Percentiles rank a stretch among this genome's conserved stretches.
Conservation (phyloP, 129 eudicot genomes). For the Arctium lappa region DNA sequence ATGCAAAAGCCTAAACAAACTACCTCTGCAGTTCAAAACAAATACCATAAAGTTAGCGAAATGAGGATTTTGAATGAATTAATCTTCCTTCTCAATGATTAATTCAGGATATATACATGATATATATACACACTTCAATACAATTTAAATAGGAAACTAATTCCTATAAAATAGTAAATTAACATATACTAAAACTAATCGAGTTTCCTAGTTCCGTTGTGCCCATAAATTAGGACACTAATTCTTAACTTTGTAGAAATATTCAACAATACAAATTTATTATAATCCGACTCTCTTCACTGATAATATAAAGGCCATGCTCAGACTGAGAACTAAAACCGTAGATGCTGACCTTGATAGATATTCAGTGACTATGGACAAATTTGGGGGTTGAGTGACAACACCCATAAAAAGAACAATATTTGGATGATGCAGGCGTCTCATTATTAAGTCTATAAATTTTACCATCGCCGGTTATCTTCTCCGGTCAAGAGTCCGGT, state of each 20-base stretch:
- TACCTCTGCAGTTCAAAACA: conserved; percentile 62
- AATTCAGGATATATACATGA: not conserved
- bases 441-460: no score
- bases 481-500: no score
- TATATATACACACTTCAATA: not conserved
- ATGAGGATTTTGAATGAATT: not conserved
- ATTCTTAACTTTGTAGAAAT: not conserved
- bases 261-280: not conserved
- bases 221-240: not conserved
- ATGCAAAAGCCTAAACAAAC: conserved; percentile 78
- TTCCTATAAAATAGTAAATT: not conserved
- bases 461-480: no score
- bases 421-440: conserved; percentile 94
- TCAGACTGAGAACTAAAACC: not conserved
- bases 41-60: conserved; percentile 11
- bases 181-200: not conserved
- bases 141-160: not conserved
- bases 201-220: not conserved
- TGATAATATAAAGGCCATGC: conserved; percentile 4
- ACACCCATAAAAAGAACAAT: conserved; percentile 98
- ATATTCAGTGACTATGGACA: conserved; percentile 93
- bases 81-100: not conserved
- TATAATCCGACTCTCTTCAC: not conserved
- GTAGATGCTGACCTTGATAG: conserved; percentile 59
- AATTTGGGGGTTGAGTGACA: conserved; percentile 86